Evolutionary conservation across 129 eudicot species (phyloP).

Genomic region (Helianthus tuberosus): DNA sequence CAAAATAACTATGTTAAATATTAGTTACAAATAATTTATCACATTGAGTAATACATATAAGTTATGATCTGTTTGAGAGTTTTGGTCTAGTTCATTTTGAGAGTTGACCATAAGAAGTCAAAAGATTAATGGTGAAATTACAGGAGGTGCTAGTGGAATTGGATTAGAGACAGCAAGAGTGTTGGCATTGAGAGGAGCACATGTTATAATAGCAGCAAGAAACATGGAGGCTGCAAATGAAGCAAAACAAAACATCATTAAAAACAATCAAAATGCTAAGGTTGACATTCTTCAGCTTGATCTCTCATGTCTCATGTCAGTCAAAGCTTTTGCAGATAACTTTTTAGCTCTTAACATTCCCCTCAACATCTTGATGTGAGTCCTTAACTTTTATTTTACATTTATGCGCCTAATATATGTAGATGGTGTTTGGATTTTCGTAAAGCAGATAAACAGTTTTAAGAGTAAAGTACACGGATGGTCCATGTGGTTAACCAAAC

Average conservation of each 20-base stretch:
- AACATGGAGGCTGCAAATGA: constrained; percentile 75
- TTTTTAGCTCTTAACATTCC: constrained; percentile 75
- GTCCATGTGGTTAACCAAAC: too few species aligned
- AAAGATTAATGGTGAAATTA: constrained; percentile 16
- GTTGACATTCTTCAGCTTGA: constrained; percentile 74
- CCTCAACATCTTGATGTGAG: constrained; percentile 84
- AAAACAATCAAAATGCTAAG: constrained; percentile 51
- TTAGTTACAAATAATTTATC: background rate
- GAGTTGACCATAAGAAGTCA: background rate
- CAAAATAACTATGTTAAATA: background rate
- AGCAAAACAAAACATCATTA: constrained; percentile 61
- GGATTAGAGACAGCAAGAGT: constrained; percentile 93
- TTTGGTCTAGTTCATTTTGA: background rate
- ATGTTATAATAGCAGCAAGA: constrained; percentile 85
- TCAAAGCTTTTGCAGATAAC: constrained; percentile 59
- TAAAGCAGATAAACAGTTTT: background rate
- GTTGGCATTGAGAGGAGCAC: constrained; percentile 73
- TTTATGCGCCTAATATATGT: background rate
- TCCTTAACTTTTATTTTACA: background rate
- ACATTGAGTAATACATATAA: background rate
- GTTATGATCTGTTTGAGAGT: too few species aligned
- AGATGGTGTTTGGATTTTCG: background rate
- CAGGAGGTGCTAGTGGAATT: constrained; percentile 97
- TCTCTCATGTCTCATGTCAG: constrained; percentile 69
- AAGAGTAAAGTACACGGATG: background rate